These are phyloP conservation scores for Calonectria ilicicola DNA, from an alignment of 2,329 filamentous ascomycete genomes.

Conservation along the genomic window DNA sequence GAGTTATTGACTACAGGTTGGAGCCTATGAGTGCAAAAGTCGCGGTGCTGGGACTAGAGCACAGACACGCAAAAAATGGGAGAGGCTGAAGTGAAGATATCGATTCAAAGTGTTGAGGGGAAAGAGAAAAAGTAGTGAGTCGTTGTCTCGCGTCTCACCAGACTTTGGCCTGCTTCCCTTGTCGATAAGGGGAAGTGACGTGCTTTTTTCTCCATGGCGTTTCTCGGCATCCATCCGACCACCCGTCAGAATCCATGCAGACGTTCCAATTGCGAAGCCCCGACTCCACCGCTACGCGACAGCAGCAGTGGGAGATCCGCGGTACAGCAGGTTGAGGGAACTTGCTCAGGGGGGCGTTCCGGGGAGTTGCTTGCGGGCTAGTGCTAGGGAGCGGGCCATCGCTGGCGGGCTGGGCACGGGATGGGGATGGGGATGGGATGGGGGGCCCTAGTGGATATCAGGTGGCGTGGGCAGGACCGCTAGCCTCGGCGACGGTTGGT, in stretches of 20 bases:
- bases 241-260: constrained; percentile 26
- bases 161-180: constrained; percentile 1
- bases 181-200: constrained; percentile 38
- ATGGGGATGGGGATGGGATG: neutral
- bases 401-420: neutral
- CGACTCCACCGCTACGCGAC: constrained; percentile 12
- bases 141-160: constrained; percentile 14
- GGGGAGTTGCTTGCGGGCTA: constrained; percentile 1
- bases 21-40: neutral
- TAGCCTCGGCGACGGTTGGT: neutral
- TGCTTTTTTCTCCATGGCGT: constrained; percentile 34
- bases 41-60: neutral
- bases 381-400: neutral
- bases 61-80: neutral
- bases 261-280: neutral
- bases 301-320: neutral
- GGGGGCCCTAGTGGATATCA: constrained; percentile 1
- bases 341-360: neutral
- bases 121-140: constrained; percentile 7
- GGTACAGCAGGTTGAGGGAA: neutral
- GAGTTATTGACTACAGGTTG: neutral
- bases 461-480: constrained; percentile 10
- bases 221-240: constrained; percentile 39
- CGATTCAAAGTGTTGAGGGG: neutral
- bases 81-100: neutral